Conservation (phyloP, 164 flowering plant genomes). For the Pachysandra terminalis region DNA sequence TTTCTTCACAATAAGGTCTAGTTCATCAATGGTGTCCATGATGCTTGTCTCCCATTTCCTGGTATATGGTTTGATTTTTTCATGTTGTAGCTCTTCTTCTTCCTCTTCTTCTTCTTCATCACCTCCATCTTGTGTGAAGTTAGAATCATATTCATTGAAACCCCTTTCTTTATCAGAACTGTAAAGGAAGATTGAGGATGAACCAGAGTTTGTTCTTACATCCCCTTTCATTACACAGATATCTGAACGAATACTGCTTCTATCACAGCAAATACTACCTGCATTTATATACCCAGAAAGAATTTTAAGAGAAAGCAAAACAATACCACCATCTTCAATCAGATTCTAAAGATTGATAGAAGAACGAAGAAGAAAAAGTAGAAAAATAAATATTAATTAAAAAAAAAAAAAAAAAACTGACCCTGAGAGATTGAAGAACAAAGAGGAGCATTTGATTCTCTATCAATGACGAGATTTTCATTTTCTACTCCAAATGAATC, state of each 20-base stretch:
- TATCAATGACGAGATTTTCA: slow-evolving; percentile 1
- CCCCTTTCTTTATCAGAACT: background rate
- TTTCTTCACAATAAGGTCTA: slow-evolving; percentile 35
- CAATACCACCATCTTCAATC: background rate
- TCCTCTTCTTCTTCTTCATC: background rate
- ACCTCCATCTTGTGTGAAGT: slow-evolving; percentile 9
- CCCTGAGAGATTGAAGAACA: slow-evolving; percentile 51
- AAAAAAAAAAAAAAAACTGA: background rate
- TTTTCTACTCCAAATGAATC: slow-evolving; percentile 34
- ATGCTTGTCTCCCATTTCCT: slow-evolving; percentile 66
- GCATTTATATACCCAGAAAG: background rate
- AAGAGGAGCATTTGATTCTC: slow-evolving; percentile 11
- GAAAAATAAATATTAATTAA: no score
- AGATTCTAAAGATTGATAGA: background rate
- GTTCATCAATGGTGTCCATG: slow-evolving; percentile 52
- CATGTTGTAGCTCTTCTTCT: slow-evolving; percentile 29
- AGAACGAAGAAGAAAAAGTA: background rate
- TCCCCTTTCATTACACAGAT: slow-evolving; percentile 69
- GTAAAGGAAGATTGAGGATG: slow-evolving; percentile 55
- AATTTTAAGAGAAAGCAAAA: background rate
- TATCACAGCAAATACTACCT: slow-evolving; percentile 69
- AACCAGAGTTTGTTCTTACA: slow-evolving; percentile 50
- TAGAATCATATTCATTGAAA: background rate
- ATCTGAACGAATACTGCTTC: slow-evolving; percentile 51
- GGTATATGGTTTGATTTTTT: slow-evolving; percentile 64